A percentile compares a stretch with the other conserved stretches of the same genome.
phyloP scores from a whole-genome alignment of 1,284 basidiomycete species.

The Volvariella volvacea region DNA sequence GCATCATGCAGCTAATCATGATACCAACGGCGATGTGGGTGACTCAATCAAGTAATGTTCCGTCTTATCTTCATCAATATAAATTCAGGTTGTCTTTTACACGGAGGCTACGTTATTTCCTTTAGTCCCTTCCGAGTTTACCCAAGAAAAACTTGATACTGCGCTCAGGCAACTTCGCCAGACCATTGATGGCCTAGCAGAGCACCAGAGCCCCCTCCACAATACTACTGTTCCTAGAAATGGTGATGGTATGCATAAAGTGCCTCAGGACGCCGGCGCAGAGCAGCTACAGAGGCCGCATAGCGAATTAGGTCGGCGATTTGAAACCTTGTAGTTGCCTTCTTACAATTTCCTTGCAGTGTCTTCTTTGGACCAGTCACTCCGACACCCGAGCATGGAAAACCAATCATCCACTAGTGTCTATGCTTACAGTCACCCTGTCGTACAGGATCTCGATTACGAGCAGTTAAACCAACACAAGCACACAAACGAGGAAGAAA shows the following conservation, averaged over 20 bases:
- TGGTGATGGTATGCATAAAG: conserved; percentile 13
- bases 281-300: conserved; percentile 45
- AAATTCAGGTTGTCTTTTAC: conserved; percentile 34
- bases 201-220: conserved; percentile 23
- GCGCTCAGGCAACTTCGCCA: conserved; percentile 39
- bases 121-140: conserved; percentile 42
- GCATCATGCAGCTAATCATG: conserved; percentile 31
- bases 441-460: too few relatives aligned
- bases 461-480: too few relatives aligned
- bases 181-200: neutral
- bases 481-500: too few relatives aligned
- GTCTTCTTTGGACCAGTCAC: too few relatives aligned
- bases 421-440: too few relatives aligned
- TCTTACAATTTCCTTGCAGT: too few relatives aligned
- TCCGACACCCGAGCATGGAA: too few relatives aligned
- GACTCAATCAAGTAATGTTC: neutral
- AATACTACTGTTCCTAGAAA: conserved; percentile 47
- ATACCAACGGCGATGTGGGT: conserved; percentile 40
- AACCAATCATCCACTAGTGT: too few relatives aligned
- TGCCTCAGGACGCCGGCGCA: conserved; percentile 37
- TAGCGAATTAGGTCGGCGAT: too few relatives aligned
- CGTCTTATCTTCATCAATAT: neutral
- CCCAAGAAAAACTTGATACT: conserved; percentile 43
- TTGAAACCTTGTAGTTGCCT: too few relatives aligned
- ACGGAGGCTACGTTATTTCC: conserved; percentile 51